A percentile compares a stretch with the other conserved stretches of the same genome.
phyloP scores from a whole-genome alignment of 768 basidiomycete species.

The Mycena epipterygia region DNA sequence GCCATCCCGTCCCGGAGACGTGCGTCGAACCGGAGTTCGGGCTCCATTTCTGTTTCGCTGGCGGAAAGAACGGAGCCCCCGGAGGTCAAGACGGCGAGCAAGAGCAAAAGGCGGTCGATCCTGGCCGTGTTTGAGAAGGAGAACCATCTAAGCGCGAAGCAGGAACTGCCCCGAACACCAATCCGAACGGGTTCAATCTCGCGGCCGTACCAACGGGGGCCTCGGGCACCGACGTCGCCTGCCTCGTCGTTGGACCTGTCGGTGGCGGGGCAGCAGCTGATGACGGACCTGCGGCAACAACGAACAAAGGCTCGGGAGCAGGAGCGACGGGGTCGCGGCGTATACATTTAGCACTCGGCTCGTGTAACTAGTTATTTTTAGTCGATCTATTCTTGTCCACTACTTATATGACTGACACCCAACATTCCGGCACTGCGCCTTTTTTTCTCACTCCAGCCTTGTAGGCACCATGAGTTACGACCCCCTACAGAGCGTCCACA shows the following conservation, averaged over 20 bases:
- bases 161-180: constrained; percentile 61
- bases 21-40: constrained; percentile 12
- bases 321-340: constrained; percentile 42
- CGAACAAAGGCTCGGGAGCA: constrained; percentile 54
- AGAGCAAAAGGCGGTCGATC: constrained; percentile 35
- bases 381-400: constrained; percentile 12
- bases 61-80: constrained; percentile 33
- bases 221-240: constrained; percentile 67
- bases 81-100: constrained; percentile 24
- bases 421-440: not conserved
- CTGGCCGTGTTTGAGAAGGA: constrained; percentile 53
- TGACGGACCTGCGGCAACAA: constrained; percentile 72
- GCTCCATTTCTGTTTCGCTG: constrained; percentile 27
- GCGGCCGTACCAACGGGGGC: constrained; percentile 52
- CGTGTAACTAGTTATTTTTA: not conserved
- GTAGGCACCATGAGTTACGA: constrained; percentile 13
- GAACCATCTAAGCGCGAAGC: constrained; percentile 54
- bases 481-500: constrained; percentile 21
- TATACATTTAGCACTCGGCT: constrained; percentile 31
- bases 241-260: constrained; percentile 83
- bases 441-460: not conserved
- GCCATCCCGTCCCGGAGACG: constrained; percentile 44
- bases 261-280: constrained; percentile 74
- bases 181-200: constrained; percentile 54
- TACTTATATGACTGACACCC: not conserved